These are phyloP conservation scores for Hordeum vulgare DNA, from an alignment of 176 grass and related monocot genomes.

Conservation along the genomic window MorexV3_pseudomolecules_assembly NC_058521.1:413585028-413585527, in stretches of 20 bases:
- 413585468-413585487: neutral
- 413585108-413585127: slow-evolving; percentile 79
- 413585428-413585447: neutral
- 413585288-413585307: neutral
- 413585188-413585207: neutral
- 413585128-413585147: slow-evolving; percentile 93
- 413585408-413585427: neutral
- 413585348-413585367: neutral
- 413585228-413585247: slow-evolving; percentile 8
- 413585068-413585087: slow-evolving; percentile 86
- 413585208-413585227: slow-evolving; percentile 15
- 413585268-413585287: neutral
- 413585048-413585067: slow-evolving; percentile 72
- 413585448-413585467: neutral
- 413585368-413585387: neutral
- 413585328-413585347: neutral
- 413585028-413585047: slow-evolving; percentile 78
- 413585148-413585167: slow-evolving; percentile 97
- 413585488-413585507: neutral
- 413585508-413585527: neutral
- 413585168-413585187: slow-evolving; percentile 79
- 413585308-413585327: neutral
- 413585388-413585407: neutral
- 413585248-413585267: neutral
- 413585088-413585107: slow-evolving; percentile 91